Percentiles rank a stretch among this genome's conserved stretches.
Evolutionary conservation across 805 yeast species (phyloP).

Genomic region (Saccharomycopsis fodiens): DNA sequence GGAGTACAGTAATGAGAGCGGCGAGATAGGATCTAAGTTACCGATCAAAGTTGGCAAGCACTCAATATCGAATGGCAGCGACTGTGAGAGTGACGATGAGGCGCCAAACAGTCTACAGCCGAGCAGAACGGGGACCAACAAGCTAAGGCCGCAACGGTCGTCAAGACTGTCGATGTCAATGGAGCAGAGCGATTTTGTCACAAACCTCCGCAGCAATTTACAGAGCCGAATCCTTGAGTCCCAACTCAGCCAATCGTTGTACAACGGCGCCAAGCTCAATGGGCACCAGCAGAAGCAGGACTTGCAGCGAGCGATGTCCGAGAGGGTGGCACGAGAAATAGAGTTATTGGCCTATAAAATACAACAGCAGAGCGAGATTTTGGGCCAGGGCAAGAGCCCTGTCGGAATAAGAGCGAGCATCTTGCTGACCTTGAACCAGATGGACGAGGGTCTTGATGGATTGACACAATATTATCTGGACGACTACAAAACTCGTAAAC

Average conservation of each 20-base stretch:
- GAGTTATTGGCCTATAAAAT: background rate
- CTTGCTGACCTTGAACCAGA: background rate
- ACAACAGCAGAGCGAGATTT: background rate
- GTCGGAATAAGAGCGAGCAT: background rate
- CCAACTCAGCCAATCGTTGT: background rate
- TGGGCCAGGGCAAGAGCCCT: background rate
- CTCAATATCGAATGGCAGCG: too few relatives aligned
- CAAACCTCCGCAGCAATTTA: background rate
- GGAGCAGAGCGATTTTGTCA: background rate
- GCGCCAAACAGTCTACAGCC: background rate
- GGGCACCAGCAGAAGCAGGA: background rate
- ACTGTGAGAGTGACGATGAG: background rate
- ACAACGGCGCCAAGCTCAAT: background rate
- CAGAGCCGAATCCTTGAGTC: background rate
- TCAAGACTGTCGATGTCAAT: too few relatives aligned
- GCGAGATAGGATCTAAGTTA: background rate
- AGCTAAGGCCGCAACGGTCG: too few relatives aligned
- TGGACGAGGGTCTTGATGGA: background rate
- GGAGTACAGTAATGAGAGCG: background rate
- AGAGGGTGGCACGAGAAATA: background rate
- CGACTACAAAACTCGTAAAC: conserved; percentile 1
- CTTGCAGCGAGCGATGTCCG: background rate
- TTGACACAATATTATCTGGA: background rate
- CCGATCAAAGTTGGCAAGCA: too few relatives aligned
- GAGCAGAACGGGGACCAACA: too few relatives aligned